Conservation (phyloP, 164 flowering plant genomes). For the Aristolochia fimbriata region DNA sequence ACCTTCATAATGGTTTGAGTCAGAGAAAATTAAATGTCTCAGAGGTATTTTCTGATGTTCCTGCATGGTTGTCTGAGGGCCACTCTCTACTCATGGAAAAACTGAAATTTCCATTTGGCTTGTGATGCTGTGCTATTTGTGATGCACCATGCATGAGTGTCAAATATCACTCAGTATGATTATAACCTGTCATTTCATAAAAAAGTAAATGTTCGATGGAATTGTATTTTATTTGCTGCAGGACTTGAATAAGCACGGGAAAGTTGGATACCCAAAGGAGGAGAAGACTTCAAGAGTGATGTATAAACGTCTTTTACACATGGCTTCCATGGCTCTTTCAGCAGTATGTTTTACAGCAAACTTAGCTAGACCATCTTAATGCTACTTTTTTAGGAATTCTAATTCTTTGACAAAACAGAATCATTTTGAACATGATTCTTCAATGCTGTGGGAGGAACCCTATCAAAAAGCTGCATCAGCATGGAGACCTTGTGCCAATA, state of each 20-base stretch:
- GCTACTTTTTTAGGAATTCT: background rate
- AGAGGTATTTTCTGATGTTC: conserved; percentile 26
- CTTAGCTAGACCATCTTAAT: background rate
- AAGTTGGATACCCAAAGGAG: conserved; percentile 8
- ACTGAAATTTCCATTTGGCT: too few relatives aligned
- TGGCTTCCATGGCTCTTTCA: conserved; percentile 60
- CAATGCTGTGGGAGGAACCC: conserved; percentile 58
- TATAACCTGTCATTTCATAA: background rate
- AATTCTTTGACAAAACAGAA: conserved; percentile 26
- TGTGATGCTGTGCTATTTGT: too few relatives aligned
- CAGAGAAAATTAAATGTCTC: conserved; percentile 11
- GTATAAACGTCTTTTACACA: conserved; percentile 52
- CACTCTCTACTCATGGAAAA: background rate
- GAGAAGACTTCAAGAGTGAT: conserved; percentile 32
- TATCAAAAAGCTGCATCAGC: conserved; percentile 32
- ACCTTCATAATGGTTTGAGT: conserved; percentile 18
- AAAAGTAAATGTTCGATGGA: background rate
- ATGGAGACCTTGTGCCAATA: conserved; percentile 86
- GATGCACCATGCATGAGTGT: background rate
- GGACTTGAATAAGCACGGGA: conserved; percentile 18
- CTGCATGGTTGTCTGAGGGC: background rate
- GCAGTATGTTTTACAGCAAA: conserved; percentile 28
- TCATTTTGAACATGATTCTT: conserved; percentile 31
- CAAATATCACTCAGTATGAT: background rate
- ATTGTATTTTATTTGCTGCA: conserved; percentile 3